These are phyloP conservation scores for Allium cepa DNA, from an alignment of 106 monocot species.

Conservation along the genomic window DNA sequence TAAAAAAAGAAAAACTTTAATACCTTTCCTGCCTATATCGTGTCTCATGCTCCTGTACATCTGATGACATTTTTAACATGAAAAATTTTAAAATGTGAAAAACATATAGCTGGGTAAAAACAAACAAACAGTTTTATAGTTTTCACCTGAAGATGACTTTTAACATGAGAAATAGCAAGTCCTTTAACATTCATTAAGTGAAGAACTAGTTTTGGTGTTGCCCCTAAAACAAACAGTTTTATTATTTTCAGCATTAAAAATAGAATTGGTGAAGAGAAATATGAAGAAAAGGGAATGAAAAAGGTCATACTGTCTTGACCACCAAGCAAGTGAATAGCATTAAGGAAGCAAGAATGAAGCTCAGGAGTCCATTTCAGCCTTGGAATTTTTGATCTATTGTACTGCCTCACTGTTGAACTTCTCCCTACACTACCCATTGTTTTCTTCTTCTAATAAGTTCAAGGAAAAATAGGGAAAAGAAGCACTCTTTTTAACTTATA, in stretches of 20 bases:
- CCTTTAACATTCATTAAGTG: constrained; percentile 90
- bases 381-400: constrained; percentile 89
- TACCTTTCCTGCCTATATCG: constrained; percentile 67
- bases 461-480: neutral
- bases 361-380: constrained; percentile 91
- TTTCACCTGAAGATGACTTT: constrained; percentile 93
- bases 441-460: neutral
- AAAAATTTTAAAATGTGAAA: too few relatives aligned
- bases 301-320: constrained; percentile 60
- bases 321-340: constrained; percentile 81
- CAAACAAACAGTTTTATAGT: neutral
- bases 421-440: constrained; percentile 47
- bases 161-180: constrained; percentile 90
- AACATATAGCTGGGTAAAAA: neutral
- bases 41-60: constrained; percentile 93
- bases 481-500: neutral
- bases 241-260: neutral
- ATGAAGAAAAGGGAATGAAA: neutral
- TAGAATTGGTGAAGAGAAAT: neutral
- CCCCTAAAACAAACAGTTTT: constrained; percentile 34
- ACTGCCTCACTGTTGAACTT: constrained; percentile 72
- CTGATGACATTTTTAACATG: constrained; percentile 23
- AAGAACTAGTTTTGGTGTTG: constrained; percentile 89
- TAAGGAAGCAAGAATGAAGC: constrained; percentile 78
- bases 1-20: neutral